Conservation (phyloP, 108 stramenopile genomes). For the Conticribra weissflogii region DNA sequence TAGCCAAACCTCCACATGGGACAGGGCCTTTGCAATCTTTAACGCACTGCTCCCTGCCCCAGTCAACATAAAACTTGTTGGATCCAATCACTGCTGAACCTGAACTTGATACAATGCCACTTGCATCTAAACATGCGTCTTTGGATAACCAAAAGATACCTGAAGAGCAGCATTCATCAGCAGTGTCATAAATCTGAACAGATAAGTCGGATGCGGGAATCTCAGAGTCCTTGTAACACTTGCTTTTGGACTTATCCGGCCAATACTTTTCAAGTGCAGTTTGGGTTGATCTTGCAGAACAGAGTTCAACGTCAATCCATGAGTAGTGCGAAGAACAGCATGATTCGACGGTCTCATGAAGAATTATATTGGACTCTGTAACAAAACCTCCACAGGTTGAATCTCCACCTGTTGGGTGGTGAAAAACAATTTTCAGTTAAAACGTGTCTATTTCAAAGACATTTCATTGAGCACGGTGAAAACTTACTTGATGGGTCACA, state of each 20-base stretch:
- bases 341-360: slow-evolving; percentile 7
- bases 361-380: neutral
- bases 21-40: slow-evolving; percentile 11
- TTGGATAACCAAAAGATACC: slow-evolving; percentile 10
- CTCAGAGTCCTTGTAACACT: slow-evolving; percentile 7
- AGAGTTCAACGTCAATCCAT: slow-evolving; percentile 16
- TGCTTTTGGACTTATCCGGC: slow-evolving; percentile 3
- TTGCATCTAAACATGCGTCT: slow-evolving; percentile 7
- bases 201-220: neutral
- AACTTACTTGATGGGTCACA: slow-evolving; percentile 20
- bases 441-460: neutral
- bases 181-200: neutral
- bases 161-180: slow-evolving; percentile 3
- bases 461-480: neutral
- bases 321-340: slow-evolving; percentile 9
- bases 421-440: neutral
- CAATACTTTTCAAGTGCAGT: slow-evolving; percentile 1
- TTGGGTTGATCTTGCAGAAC: slow-evolving; percentile 4
- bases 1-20: slow-evolving; percentile 15
- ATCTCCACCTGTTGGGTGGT: slow-evolving; percentile 1
- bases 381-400: slow-evolving; percentile 19
- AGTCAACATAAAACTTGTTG: slow-evolving; percentile 5
- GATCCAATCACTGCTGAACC: slow-evolving; percentile 1
- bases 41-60: neutral
- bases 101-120: too few species aligned